Base-by-base conservation (phyloP, 1,139 yeast species). In the Candida albicans region DNA sequence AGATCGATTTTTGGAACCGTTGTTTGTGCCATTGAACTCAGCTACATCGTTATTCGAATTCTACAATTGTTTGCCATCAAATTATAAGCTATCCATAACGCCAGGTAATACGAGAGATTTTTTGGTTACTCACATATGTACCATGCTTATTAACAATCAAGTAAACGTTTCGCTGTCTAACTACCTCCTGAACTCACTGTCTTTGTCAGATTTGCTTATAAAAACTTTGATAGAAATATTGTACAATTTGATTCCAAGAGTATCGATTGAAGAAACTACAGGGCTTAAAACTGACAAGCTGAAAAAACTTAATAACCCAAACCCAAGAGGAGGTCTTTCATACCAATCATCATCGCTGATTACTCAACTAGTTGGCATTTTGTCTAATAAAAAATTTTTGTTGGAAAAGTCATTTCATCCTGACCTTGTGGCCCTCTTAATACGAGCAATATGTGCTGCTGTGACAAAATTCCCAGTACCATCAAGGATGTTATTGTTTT, bases 51-150 rank as follows among this genome's bases (percentile, higher is more conserved):
- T 18, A 24, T n/a, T 30, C 12, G 39, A 37, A 3, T 58, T 72
- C 54, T 67, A 73, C 61, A 70, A 72, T 15, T 57, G 67, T 28
- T 58, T 83, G 18, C 88, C 89, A 3, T 64, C 64, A 33, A 65
- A 63, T 34, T 78, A 70, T 60, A 73, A 71, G 52, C 56, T 64
- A 5, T 51, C 61, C 26, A 62, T 70, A 1, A 57, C 64, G 10
- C 67, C 72, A 1, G 53, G 70, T 8, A 81, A 88, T 0, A 75
- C 79, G 39, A 62, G 93, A 49, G 95, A 86, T 60, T 82, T 82
- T 48, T 43, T 81, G 5, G 68, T 84, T 0, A 67, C 75, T 9
- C 86, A 82, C 40, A 57, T 81, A 5, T 74, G 82, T 42, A 66
- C 46, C 28, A 49, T 49, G 1, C 42, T 62, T 30, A 44, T 44